Evolutionary conservation across 176 grass and related monocot species (phyloP).

Genomic region (Alopecurus myosuroides): DNA sequence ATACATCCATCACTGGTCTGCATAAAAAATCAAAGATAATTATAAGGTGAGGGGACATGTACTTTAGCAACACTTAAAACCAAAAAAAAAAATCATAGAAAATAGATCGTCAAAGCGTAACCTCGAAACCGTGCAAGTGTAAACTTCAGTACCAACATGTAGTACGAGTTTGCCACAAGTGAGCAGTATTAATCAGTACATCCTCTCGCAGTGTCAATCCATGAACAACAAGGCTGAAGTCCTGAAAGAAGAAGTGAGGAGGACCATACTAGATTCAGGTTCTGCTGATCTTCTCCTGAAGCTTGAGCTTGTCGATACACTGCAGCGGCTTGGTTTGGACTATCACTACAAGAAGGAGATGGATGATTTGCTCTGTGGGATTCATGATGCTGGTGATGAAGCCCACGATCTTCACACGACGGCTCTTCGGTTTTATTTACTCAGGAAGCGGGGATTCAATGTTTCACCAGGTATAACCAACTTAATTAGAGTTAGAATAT

Average conservation of each 20-base stretch:
- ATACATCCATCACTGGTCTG: too few species aligned
- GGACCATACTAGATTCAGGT: neutral
- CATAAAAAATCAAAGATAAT: too few species aligned
- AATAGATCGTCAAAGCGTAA: neutral
- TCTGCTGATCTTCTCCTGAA: neutral
- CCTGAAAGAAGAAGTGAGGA: neutral
- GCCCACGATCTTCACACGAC: neutral
- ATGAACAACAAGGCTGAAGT: neutral
- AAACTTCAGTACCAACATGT: neutral
- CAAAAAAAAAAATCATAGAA: too few species aligned
- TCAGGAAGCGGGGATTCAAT: neutral
- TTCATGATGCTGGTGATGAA: neutral
- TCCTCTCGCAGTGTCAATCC: neutral
- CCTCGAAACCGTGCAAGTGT: neutral
- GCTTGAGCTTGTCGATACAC: constrained; percentile 9
- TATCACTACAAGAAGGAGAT: constrained; percentile 29
- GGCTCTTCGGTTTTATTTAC: neutral
- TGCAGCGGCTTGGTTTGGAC: constrained; percentile 17
- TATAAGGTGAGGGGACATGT: too few species aligned
- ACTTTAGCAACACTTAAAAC: too few species aligned
- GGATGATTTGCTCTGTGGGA: neutral
- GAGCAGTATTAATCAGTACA: neutral
- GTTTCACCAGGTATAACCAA: neutral
- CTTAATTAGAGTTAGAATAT: too few species aligned
- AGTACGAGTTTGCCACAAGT: neutral